Evolutionary conservation across 805 yeast genomes (phyloP).

Genomic region (Yarrowia sp.): DNA sequence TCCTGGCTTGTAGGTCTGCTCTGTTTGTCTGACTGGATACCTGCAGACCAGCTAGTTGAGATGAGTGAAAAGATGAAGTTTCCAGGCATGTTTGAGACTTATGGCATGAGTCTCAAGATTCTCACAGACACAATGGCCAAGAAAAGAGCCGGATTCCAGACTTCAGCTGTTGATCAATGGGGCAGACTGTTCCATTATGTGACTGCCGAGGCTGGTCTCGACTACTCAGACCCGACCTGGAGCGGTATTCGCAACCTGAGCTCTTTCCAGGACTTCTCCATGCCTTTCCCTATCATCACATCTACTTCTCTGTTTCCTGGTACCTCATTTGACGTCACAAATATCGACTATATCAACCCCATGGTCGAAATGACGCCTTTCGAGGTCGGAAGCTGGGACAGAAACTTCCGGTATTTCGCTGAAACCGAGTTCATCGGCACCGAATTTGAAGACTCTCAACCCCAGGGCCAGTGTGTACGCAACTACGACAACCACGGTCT

Average conservation of each 20-base stretch:
- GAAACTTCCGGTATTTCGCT: conserved; percentile 65
- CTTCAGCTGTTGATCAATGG: conserved; percentile 7
- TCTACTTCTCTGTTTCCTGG: conserved; percentile 45
- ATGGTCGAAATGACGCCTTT: conserved; percentile 56
- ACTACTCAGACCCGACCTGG: conserved; percentile 63
- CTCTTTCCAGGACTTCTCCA: neutral
- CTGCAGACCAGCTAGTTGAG: conserved; percentile 16
- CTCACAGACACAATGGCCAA: conserved; percentile 57
- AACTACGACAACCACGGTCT: conserved; percentile 13
- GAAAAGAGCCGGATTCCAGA: conserved; percentile 1
- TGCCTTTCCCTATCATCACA: conserved; percentile 10
- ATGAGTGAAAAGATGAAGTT: conserved; percentile 40
- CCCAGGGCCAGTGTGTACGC: neutral
- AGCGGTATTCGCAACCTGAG: conserved; percentile 58
- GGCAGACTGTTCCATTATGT: conserved; percentile 11
- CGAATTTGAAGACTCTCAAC: neutral
- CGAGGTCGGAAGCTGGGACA: conserved; percentile 83
- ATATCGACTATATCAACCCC: conserved; percentile 64
- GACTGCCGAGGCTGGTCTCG: conserved; percentile 60
- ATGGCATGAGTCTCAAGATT: conserved; percentile 68
- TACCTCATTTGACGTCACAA: conserved; percentile 62
- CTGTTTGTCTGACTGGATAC: conserved; percentile 52
- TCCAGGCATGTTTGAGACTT: conserved; percentile 66
- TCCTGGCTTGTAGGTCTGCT: conserved; percentile 69
- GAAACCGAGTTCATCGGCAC: conserved; percentile 56